Evolutionary conservation across 495 filamentous ascomycete genomes (phyloP), one percentile per base, ranked within the genome.

Genomic region (Aspergillus cavernicola): DNA sequence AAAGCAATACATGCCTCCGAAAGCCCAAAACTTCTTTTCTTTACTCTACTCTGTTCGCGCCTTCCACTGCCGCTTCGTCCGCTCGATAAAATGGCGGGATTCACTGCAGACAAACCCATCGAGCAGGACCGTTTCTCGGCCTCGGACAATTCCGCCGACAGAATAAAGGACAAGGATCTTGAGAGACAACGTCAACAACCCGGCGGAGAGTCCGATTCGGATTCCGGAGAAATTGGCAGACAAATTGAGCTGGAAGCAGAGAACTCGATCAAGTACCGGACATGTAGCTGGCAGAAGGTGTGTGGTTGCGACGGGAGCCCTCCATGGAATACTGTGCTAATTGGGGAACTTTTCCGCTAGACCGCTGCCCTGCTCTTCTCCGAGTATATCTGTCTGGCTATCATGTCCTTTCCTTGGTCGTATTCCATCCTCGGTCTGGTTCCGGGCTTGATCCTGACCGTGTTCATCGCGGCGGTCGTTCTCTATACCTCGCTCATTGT

Each of bases 381-480:
- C 8, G 90, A 95, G 69, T 95, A 95, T 60, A 95, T 95, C 45
- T 95, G 89, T 70, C 68, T 95, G 75, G 89, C 90, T 32, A 95
- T 95, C 61, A 95, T 95, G 90, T 92, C 87, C 18, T 95, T 95
- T 63, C 90, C 90, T 1, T 93, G 85, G 76, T 92, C 89, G 0
- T 95, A 95, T 70, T 89, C 89, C 7, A 74, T 90, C 31, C 79
- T 95, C 18, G 90, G 90, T 9, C 78, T 95, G 22, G 88, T 93
- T n/a, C 90, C 90, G 0, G 89, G 89, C 36, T 65, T 95, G 54
- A 92, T 95, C 53, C 62, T 93, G 58, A 95, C 90, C 0, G 76
- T 89, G 3, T 81, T 90, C 23, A 79, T 89, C 45, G 88, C 90
- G 7, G 77, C 61, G 15, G 61, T 88, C 18, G 90, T 95, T 8